Percentiles rank a stretch among this genome's conserved stretches.
Evolutionary conservation across 768 basidiomycete genomes (phyloP).

Genomic region (Tephrocybe sp.): DNA sequence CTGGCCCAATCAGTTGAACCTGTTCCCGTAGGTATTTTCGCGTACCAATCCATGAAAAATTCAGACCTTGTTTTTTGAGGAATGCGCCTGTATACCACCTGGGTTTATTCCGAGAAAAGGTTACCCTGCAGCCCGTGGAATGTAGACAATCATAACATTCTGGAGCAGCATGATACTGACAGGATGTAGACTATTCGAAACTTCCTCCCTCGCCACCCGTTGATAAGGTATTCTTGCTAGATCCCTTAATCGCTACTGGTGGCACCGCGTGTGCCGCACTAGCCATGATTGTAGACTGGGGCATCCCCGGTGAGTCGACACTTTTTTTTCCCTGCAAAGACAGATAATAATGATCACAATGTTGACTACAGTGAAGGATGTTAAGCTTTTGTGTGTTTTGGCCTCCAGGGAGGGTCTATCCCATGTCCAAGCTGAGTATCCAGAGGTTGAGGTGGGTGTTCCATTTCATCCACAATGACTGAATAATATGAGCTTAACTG

Average conservation of each 20-base stretch:
- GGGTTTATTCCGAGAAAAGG: conserved; percentile 85
- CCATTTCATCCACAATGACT: not conserved
- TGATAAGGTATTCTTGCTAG: conserved; percentile 83
- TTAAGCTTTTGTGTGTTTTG: conserved; percentile 82
- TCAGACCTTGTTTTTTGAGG: conserved; percentile 30
- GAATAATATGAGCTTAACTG: not conserved
- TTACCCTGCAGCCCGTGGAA: conserved; percentile 87
- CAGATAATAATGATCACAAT: not conserved
- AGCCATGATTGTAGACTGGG: conserved; percentile 83
- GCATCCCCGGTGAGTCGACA: conserved; percentile 67
- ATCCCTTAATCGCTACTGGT: conserved; percentile 93
- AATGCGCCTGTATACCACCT: conserved; percentile 85
- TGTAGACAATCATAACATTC: conserved; percentile 42
- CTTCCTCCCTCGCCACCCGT: conserved; percentile 73
- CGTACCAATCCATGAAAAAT: not conserved
- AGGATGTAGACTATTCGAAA: conserved; percentile 78
- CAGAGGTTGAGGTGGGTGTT: conserved; percentile 69
- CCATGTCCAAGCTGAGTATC: conserved; percentile 62
- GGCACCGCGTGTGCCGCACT: conserved; percentile 89
- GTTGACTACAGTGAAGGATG: conserved; percentile 48
- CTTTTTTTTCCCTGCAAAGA: conserved; percentile 5
- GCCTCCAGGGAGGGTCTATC: conserved; percentile 74
- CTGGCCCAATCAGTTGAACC: conserved; percentile 50
- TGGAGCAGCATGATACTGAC: not conserved
- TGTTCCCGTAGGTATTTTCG: conserved; percentile 70